Evolutionary conservation across 78 protist genomes (phyloP).

Genomic region (Mastigamoeba balamuthi): DNA sequence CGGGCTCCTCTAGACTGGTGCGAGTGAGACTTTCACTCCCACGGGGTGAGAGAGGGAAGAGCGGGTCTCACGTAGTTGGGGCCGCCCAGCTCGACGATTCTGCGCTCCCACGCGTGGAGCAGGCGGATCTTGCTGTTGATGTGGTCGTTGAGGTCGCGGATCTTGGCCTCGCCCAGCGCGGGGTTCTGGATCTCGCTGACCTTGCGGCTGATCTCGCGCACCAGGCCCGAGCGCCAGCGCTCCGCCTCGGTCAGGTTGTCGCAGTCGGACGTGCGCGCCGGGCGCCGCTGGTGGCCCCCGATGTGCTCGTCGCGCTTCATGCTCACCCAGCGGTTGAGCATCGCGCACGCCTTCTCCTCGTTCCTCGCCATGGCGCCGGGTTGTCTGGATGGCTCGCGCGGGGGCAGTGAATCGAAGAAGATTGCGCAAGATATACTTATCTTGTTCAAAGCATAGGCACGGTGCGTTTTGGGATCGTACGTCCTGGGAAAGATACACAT

Average conservation of each 20-base stretch:
- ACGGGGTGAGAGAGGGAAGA: neutral
- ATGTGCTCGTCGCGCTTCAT: constrained; percentile 24
- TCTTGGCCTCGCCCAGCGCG: constrained; percentile 74
- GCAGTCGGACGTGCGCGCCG: constrained; percentile 47
- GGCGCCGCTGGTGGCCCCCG: constrained; percentile 29
- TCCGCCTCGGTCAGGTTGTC: constrained; percentile 56
- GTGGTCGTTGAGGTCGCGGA: constrained; percentile 91
- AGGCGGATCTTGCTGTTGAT: constrained; percentile 84
- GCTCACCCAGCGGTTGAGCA: constrained; percentile 71
- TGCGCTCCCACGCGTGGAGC: constrained; percentile 85
- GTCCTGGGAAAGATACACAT: too few relatives aligned
- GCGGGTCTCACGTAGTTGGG: constrained; percentile 22
- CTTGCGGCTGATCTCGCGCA: constrained; percentile 60
- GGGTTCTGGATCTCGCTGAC: constrained; percentile 77
- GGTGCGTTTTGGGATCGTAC: too few relatives aligned
- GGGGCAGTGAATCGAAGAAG: too few relatives aligned
- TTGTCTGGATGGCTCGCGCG: too few relatives aligned
- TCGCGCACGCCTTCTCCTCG: constrained; percentile 88
- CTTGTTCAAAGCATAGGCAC: too few relatives aligned
- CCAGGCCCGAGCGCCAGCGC: constrained; percentile 70
- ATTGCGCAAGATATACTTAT: too few relatives aligned
- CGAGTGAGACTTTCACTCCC: too few relatives aligned
- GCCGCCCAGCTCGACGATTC: constrained; percentile 86
- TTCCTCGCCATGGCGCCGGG: constrained; percentile 78
- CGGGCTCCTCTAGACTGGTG: neutral